These are phyloP conservation scores for Dryadomyces quercus-mongolicae DNA, from an alignment of 2,329 filamentous ascomycete genomes.

Conservation along the genomic window DNA sequence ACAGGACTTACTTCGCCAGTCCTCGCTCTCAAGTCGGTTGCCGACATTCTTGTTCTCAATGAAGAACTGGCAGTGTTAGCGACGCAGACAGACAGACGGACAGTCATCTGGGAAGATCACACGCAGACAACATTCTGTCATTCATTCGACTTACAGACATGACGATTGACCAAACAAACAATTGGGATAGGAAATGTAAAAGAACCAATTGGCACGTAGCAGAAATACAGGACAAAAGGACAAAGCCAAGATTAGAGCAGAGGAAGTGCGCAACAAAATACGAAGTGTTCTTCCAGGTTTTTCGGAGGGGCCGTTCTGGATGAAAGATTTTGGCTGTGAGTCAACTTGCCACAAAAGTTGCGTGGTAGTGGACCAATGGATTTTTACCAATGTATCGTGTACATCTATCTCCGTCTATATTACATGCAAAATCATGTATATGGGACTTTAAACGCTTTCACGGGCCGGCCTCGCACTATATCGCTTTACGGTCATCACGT, in stretches of 20 bases:
- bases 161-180: background rate
- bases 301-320: background rate
- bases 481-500: background rate
- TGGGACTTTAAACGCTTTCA: too few species aligned
- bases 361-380: background rate
- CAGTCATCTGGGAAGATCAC: too few species aligned
- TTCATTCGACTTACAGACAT: conserved; percentile 25
- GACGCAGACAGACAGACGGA: background rate
- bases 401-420: too few species aligned
- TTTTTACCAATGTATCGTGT: too few species aligned
- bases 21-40: conserved; percentile 60
- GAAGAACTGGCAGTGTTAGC: conserved; percentile 40
- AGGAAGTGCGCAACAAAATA: background rate
- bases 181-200: too few species aligned
- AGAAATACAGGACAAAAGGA: background rate
- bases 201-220: too few species aligned
- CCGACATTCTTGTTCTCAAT: conserved; percentile 71
- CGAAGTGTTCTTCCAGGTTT: background rate
- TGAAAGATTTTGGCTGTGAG: background rate
- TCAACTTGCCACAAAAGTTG: background rate
- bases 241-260: background rate
- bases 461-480: background rate
- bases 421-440: background rate
- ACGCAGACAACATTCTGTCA: background rate
- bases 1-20: conserved; percentile 62